These are phyloP conservation scores for Arachis hypogaea DNA, from an alignment of 306 rosid genomes.

Conservation along the genomic window DNA sequence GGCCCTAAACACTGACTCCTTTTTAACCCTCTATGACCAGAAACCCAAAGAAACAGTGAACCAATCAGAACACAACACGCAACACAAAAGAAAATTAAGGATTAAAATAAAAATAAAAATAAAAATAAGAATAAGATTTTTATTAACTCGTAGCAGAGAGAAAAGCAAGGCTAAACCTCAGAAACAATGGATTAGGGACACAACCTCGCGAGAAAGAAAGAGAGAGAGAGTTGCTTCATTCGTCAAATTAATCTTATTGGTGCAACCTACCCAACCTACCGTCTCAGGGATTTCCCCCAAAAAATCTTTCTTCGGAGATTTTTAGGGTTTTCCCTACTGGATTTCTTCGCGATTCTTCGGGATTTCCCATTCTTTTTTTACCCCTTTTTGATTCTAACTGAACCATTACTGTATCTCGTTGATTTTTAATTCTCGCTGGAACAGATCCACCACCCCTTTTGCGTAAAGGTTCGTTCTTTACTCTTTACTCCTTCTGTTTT, in stretches of 20 bases:
- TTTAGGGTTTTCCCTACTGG: slow-evolving; percentile 66
- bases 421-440: slow-evolving; percentile 3
- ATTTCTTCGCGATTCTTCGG: slow-evolving; percentile 26
- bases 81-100: not conserved
- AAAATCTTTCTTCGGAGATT: slow-evolving; percentile 48
- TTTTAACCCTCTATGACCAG: too few relatives aligned
- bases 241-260: slow-evolving; percentile 22
- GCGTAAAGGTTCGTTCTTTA: not conserved
- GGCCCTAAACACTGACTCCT: not conserved
- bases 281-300: slow-evolving; percentile 39
- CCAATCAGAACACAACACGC: slow-evolving; percentile 27
- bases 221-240: slow-evolving; percentile 3
- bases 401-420: not conserved
- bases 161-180: not conserved
- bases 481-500: slow-evolving; percentile 21
- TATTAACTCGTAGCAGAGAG: too few relatives aligned
- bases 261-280: not conserved
- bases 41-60: not conserved
- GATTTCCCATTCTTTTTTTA: slow-evolving; percentile 10
- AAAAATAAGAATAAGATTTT: too few relatives aligned
- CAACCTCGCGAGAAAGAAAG: not conserved
- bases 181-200: not conserved
- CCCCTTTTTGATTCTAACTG: not conserved
- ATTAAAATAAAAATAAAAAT: not conserved
- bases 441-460: slow-evolving; percentile 7